Percentiles rank a stretch among this genome's conserved stretches.
Conservation (phyloP, 805 yeast species). For the Candida pini region DNA sequence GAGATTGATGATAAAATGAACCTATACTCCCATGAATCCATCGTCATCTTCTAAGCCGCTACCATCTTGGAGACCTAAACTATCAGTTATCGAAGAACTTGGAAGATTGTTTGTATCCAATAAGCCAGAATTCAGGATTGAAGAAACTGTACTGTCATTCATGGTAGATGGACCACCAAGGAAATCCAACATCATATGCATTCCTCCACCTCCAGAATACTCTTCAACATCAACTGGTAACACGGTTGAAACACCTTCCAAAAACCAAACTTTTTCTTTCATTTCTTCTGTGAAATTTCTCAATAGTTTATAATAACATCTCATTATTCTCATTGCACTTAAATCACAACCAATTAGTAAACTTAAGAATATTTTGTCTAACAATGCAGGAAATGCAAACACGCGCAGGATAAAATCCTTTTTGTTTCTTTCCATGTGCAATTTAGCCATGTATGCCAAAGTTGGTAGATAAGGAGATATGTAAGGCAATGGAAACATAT, state of each 20-base stretch:
- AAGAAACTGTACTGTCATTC: slow-evolving; percentile 38
- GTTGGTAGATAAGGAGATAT: slow-evolving; percentile 86
- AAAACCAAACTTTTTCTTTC: slow-evolving; percentile 89
- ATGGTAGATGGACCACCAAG: slow-evolving; percentile 55
- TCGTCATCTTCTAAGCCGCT: slow-evolving; percentile 47
- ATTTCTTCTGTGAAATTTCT: slow-evolving; percentile 79
- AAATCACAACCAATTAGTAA: slow-evolving; percentile 79
- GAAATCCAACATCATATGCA: slow-evolving; percentile 88
- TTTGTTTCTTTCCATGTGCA: slow-evolving; percentile 75
- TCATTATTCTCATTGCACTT: slow-evolving; percentile 85
- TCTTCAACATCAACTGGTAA: slow-evolving; percentile 90
- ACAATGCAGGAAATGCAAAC: slow-evolving; percentile 88
- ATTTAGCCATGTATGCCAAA: slow-evolving; percentile 75
- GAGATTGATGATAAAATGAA: not conserved
- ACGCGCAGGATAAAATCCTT: slow-evolving; percentile 82
- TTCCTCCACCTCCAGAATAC: slow-evolving; percentile 85
- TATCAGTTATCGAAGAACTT: slow-evolving; percentile 39
- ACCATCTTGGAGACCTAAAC: slow-evolving; percentile 46
- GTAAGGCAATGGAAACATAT: slow-evolving; percentile 78
- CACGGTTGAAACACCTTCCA: slow-evolving; percentile 86
- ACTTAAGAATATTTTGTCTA: slow-evolving; percentile 75
- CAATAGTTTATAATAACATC: slow-evolving; percentile 77
- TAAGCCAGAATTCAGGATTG: slow-evolving; percentile 35
- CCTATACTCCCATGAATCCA: slow-evolving; percentile 20
- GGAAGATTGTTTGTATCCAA: slow-evolving; percentile 53